Evolutionary conservation across 1,139 yeast species (phyloP), one percentile per base, ranked within the genome.

Genomic region (Saccharomyces hybrid): DNA sequence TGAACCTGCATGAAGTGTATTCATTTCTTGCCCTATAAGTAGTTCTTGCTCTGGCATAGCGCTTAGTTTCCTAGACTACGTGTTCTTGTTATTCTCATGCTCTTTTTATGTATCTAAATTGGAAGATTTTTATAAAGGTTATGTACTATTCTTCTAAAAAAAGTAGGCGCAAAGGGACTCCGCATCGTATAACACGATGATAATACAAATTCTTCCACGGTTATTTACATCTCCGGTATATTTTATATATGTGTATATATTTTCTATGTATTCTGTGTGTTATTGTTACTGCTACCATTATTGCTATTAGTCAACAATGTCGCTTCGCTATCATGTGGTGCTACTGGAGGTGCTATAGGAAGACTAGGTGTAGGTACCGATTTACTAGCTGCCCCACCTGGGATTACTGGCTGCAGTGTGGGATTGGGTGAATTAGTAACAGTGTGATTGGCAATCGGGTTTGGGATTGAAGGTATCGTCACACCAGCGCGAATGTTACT

Each of bases 1-100:
- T 5, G 44, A 38, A 31, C 48, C n/a, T n/a, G 25, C 46, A 13
- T 23, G 46, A 20, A 34, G 26, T 3, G 16, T n/a, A 25, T 2
- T 25, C 34, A 14, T 44, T 11, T 29, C 32, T 32, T 38, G 46
- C 23, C 7, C 31, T 26, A 14, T 28, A 11, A 8, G 20, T 5
- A 23, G 14, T 29, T 27, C 50, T 51, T 8, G 48, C 46, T 48
- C 48, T 47, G 26, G 53, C 48, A 14, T 50, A 48, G 27, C 44
- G 42, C 49, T 50, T 53, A 42, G 28, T 16, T 38, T 5, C 23
- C 25, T 38, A 11, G 5, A 16, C 44, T 38, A 20, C 25, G 13
- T 38, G 6, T 20, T 16, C 25, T 9, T 38, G 44, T 25, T 13
- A 6, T 38, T 38, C 25, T 38, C 25, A 38, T 38, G 26, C 32